Evolutionary conservation across 345 rosid species (phyloP).

Genomic region (Anacardium occidentale): DNA sequence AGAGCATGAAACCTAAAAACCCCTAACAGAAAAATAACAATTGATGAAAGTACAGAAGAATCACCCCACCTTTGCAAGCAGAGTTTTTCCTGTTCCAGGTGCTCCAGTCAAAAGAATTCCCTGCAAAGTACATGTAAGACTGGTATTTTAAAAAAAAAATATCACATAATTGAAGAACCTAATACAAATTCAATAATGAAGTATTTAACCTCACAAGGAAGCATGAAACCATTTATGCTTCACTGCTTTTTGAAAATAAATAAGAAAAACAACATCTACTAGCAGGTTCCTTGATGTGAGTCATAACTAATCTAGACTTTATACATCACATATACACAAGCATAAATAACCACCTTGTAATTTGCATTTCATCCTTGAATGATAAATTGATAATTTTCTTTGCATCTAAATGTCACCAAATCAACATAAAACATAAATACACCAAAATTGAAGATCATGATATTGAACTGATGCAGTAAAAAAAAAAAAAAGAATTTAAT

Average conservation of each 20-base stretch:
- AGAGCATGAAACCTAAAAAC: background rate
- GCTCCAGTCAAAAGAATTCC: conserved; percentile 99
- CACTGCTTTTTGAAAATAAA: background rate
- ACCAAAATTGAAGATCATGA: conserved; percentile 1
- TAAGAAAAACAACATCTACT: background rate
- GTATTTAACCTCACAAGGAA: background rate
- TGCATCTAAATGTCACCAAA: background rate
- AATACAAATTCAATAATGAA: background rate
- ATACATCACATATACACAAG: background rate
- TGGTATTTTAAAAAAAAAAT: background rate
- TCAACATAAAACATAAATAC: background rate
- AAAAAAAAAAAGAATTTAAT: background rate
- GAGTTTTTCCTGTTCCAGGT: conserved; percentile 98
- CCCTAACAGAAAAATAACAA: background rate
- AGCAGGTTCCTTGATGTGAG: background rate
- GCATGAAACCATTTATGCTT: background rate
- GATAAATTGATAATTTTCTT: background rate
- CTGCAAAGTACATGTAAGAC: conserved; percentile 37
- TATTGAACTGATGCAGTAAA: conserved; percentile 2
- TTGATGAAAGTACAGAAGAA: conserved; percentile 1
- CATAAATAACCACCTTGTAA: background rate
- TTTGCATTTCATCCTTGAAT: background rate
- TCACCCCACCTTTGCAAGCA: conserved; percentile 81
- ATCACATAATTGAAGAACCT: background rate
- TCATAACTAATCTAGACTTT: background rate